Base-by-base conservation (phyloP, 164 flowering plant species). In the Paratinospora sagittata region DNA sequence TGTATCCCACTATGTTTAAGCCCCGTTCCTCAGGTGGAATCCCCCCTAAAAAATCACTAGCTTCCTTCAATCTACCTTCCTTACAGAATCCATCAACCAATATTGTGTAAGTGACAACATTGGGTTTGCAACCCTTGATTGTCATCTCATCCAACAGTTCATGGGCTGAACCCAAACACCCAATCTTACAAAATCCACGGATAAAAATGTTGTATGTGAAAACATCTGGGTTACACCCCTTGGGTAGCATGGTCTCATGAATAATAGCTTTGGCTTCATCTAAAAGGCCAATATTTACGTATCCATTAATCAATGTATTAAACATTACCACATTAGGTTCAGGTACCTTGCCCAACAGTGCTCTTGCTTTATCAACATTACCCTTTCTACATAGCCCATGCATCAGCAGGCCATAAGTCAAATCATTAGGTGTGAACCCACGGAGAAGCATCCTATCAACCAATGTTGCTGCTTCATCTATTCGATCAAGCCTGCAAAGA, bases 21-120 rank as follows among this genome's bases (percentile, higher is more conserved):
- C 52, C 57, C 5, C 86, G 63, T 57, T 96, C 97, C 73, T 77
- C 82, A 0, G 70, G 70, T 19, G 86, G 78, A 90, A 95, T 87
- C 73, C 85, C 88, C 73, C 77, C 67, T 30, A 89, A 27, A 72
- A 88, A 55, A 30, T 69, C 66, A 68, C 49, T 21, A 27, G 85
- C 96, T 78, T 93, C 96, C 45, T 78, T 71, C 24, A 87, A 60
- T 41, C 76, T 77, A 1, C 90, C 88, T 76, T 79, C 72, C 81
- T 90, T 92, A 79, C 97, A 90, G 49, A 87, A 82, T 37, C 89
- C 90, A 78, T 90, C 88, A 72, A 93, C 77, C 81, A 92, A 79
- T 55, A 76, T 87, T 0, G 94, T 84, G 78, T 91, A 95, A 52
- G 91, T 91, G 41, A 84, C 63, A 33, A 83, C 78, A 74, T 89